Percentiles rank a stretch among this genome's conserved stretches.
These are phyloP conservation scores for Boletellus sp. DNA, from an alignment of 768 basidiomycete species.

Conservation along the genomic window DNA sequence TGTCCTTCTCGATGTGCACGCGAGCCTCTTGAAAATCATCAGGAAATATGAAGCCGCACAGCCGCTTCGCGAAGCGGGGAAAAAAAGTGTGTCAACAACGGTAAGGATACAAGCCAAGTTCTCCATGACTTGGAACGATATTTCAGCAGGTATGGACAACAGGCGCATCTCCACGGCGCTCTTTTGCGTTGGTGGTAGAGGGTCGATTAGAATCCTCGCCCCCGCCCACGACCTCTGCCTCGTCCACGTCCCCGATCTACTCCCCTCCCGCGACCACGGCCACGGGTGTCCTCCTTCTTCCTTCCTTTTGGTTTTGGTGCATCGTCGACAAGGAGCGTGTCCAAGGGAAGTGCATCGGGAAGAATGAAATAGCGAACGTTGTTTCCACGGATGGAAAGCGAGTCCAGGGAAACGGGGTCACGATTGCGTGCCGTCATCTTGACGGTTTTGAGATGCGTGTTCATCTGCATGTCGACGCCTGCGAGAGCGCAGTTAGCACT, in stretches of 20 bases:
- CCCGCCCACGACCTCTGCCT: slow-evolving; percentile 52
- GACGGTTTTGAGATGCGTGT: slow-evolving; percentile 96
- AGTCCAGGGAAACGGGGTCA: slow-evolving; percentile 81
- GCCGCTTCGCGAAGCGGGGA: slow-evolving; percentile 16
- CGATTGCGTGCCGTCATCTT: slow-evolving; percentile 94
- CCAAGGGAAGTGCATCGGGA: slow-evolving; percentile 94
- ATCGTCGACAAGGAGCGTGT: slow-evolving; percentile 96
- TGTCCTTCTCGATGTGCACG: slow-evolving; percentile 25
- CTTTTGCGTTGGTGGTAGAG: neutral
- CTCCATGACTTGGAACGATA: slow-evolving; percentile 12
- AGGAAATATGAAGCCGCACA: slow-evolving; percentile 16
- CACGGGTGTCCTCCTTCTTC: slow-evolving; percentile 82
- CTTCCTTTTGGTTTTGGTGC: slow-evolving; percentile 92
- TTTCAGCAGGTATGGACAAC: slow-evolving; percentile 25
- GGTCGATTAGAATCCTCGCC: slow-evolving; percentile 36
- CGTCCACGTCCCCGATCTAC: slow-evolving; percentile 52
- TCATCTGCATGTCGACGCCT: slow-evolving; percentile 99
- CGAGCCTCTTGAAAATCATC: slow-evolving; percentile 30
- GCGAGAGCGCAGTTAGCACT: slow-evolving; percentile 7
- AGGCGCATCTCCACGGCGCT: neutral
- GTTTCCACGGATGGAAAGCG: slow-evolving; percentile 93
- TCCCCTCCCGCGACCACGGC: slow-evolving; percentile 52
- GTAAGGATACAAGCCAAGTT: slow-evolving; percentile 22
- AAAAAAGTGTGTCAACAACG: slow-evolving; percentile 9
- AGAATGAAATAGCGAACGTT: slow-evolving; percentile 95